phyloP scores from a whole-genome alignment of 208 protist genomes.

The Leishmania gerbilli region DNA sequence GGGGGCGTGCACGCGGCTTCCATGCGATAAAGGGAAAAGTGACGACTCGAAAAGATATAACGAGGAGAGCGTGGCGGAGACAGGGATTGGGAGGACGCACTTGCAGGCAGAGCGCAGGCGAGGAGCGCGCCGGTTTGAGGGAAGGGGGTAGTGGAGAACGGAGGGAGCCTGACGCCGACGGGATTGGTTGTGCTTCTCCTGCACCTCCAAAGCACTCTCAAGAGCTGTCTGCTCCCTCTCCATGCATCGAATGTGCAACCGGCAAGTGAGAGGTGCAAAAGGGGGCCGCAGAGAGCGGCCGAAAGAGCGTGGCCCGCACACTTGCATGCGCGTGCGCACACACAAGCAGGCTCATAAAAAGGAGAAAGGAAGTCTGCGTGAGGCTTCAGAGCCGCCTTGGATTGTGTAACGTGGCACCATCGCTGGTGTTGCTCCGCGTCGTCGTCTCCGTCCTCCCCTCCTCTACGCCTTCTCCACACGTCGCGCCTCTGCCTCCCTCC shows the following conservation, averaged over 20 bases:
- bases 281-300: neutral
- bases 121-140: neutral
- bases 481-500: neutral
- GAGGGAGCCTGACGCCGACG: neutral
- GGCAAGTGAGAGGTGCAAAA: neutral
- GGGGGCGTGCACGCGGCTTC: neutral
- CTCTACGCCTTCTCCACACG: neutral
- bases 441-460: neutral
- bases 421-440: neutral
- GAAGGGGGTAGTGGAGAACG: neutral
- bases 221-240: neutral
- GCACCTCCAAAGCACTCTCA: neutral
- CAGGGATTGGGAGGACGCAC: too few species aligned
- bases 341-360: neutral
- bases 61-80: neutral
- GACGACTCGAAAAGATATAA: neutral
- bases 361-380: neutral
- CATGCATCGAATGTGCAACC: neutral
- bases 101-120: neutral
- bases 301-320: neutral
- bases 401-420: conserved; percentile 1
- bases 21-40: neutral
- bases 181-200: neutral
- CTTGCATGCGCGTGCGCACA: neutral
- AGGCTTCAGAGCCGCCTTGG: neutral